These are phyloP conservation scores for Guyanaporus albipodus DNA, from an alignment of 768 basidiomycete species.

Conservation along the genomic window DNA sequence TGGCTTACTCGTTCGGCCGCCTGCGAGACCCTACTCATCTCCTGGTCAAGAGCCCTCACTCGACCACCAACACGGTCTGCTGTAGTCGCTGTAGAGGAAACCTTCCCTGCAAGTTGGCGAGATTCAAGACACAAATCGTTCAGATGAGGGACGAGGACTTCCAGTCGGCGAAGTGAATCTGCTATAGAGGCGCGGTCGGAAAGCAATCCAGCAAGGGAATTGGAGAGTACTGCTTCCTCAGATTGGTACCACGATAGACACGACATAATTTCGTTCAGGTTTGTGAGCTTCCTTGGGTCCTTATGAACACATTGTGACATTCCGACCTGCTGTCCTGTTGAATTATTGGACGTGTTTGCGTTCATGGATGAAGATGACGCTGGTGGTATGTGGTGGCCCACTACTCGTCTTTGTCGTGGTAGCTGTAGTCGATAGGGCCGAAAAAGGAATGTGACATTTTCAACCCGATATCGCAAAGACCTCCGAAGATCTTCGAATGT, in stretches of 20 bases:
- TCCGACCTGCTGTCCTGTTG: slow-evolving; percentile 6
- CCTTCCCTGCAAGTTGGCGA: slow-evolving; percentile 48
- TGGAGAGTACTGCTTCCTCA: slow-evolving; percentile 72
- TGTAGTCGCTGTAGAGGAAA: slow-evolving; percentile 70
- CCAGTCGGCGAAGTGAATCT: slow-evolving; percentile 56
- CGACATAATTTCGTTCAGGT: slow-evolving; percentile 66
- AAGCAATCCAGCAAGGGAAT: slow-evolving; percentile 66
- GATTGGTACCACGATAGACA: slow-evolving; percentile 71
- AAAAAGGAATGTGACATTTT: too few species aligned
- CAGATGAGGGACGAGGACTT: slow-evolving; percentile 56
- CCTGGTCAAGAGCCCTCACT: slow-evolving; percentile 85
- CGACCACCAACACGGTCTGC: slow-evolving; percentile 89
- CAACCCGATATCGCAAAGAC: too few species aligned
- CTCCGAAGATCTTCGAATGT: slow-evolving; percentile 21
- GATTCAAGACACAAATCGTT: slow-evolving; percentile 62
- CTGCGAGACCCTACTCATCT: slow-evolving; percentile 86
- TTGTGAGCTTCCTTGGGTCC: slow-evolving; percentile 46
- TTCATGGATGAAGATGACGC: slow-evolving; percentile 13
- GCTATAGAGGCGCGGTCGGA: slow-evolving; percentile 64
- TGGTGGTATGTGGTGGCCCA: too few species aligned
- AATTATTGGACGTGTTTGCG: slow-evolving; percentile 4
- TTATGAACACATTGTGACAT: slow-evolving; percentile 6
- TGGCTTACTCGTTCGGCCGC: slow-evolving; percentile 89
- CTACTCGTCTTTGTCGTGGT: too few species aligned
- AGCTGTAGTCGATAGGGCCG: too few species aligned